A percentile compares a stretch with the other conserved stretches of the same genome.
These are phyloP conservation scores for Heracleum sosnowskyi DNA, from an alignment of 129 eudicot genomes.

Conservation along the genomic window DNA sequence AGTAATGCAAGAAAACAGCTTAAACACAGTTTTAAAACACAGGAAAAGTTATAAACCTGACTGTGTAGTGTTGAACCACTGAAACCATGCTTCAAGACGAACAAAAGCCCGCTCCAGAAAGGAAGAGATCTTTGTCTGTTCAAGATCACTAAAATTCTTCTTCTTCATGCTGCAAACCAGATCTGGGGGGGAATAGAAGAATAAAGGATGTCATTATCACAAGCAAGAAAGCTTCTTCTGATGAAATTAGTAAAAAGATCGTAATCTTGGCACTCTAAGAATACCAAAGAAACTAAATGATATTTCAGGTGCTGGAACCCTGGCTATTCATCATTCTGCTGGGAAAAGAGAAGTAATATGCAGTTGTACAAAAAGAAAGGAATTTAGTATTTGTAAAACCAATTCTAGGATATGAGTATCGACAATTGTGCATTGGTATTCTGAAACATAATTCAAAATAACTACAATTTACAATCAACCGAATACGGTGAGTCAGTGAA, in stretches of 20 bases:
- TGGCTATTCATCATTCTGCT: neutral
- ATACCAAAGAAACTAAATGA: neutral
- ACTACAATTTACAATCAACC: neutral
- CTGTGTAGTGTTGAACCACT: slow-evolving; percentile 96
- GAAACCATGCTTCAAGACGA: slow-evolving; percentile 97
- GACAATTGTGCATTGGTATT: neutral
- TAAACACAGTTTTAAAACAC: neutral
- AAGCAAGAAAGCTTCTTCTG: neutral
- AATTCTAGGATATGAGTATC: neutral
- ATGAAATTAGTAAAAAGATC: neutral
- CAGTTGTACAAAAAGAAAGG: neutral
- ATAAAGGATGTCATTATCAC: neutral
- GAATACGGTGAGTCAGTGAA: neutral
- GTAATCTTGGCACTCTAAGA: neutral
- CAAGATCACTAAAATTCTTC: slow-evolving; percentile 42
- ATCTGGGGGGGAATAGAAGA: slow-evolving; percentile 41
- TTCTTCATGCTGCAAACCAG: slow-evolving; percentile 56
- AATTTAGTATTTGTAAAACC: neutral
- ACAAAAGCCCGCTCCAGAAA: slow-evolving; percentile 70
- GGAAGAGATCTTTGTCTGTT: slow-evolving; percentile 46
- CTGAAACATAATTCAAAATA: neutral
- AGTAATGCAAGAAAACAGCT: neutral
- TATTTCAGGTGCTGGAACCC: neutral
- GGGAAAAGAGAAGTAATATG: neutral
- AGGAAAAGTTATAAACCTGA: slow-evolving; percentile 40